Conservation (phyloP, 1,284 basidiomycete species). For the Ganoderma boninense region DNA sequence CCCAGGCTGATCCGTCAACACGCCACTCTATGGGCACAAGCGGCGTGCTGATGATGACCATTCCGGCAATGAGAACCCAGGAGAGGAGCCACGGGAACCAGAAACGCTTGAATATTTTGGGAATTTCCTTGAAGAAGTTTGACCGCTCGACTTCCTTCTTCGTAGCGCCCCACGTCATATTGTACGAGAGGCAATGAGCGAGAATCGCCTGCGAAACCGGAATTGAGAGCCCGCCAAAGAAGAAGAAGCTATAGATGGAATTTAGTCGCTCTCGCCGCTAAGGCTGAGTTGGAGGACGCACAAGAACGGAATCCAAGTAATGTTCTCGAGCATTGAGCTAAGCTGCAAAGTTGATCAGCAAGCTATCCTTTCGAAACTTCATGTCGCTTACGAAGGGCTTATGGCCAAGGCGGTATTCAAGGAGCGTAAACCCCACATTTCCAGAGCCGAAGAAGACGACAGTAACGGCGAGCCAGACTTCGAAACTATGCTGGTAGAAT, state of each 20-base stretch:
- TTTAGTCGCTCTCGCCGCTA: conserved; percentile 18
- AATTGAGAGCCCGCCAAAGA: conserved; percentile 61
- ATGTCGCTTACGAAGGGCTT: conserved; percentile 38
- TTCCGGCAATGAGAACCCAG: conserved; percentile 48
- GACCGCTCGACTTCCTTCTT: conserved; percentile 59
- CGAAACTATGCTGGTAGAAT: conserved; percentile 54
- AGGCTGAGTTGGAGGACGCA: conserved; percentile 33
- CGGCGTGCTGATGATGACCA: conserved; percentile 48
- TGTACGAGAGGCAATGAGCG: conserved; percentile 61
- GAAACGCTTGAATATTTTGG: conserved; percentile 59
- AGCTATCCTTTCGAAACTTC: background rate
- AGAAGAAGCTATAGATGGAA: conserved; percentile 53
- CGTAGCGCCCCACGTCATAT: conserved; percentile 61
- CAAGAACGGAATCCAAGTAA: conserved; percentile 60
- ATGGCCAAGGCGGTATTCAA: conserved; percentile 59
- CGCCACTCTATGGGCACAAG: conserved; percentile 56
- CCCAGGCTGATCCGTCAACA: conserved; percentile 50
- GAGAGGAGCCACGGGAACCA: conserved; percentile 55
- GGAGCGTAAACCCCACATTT: conserved; percentile 55
- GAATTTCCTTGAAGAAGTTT: conserved; percentile 69
- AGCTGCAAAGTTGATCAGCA: conserved; percentile 33
- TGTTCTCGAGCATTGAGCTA: conserved; percentile 48
- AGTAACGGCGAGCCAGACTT: conserved; percentile 58
- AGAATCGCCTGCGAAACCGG: conserved; percentile 58
- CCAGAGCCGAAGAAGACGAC: conserved; percentile 59